Evolutionary conservation across 257 asterid genomes (phyloP), one percentile per base, ranked within the genome.

Genomic region (Craterostigma plantagineum): DNA sequence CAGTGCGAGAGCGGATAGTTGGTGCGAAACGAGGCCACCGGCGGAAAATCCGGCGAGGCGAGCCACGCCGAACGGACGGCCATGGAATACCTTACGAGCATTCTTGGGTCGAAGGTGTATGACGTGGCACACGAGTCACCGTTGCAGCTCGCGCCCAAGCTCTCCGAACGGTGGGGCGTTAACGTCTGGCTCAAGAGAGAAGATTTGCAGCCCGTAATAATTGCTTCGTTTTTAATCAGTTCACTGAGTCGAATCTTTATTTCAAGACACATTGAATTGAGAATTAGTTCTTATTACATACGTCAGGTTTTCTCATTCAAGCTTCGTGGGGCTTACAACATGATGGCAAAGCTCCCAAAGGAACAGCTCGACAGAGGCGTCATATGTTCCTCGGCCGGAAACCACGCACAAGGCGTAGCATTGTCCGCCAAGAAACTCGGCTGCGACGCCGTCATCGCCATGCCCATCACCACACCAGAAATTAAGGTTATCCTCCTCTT

Each of bases 371-470:
- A 70, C 49, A 67, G 67, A 60, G 99, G 99, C 27, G 99, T 90
- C 7, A 77, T 90, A 18, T 90, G 99, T 61, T 90, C 99, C 7
- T 90, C 99, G 4, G 99, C 95, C 8, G 99, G 99, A 63, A 90
- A 90, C 51, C 99, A 90, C 16, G 99, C 99, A 4, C 99, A 90
- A 57, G 99, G 98, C 14, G 95, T 83, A 33, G 99, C 95, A 4
- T 57, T 71, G 55, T 42, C 79, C 37, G 72, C 75, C 17, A 61
- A 57, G 57, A 60, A 17, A 65, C 33, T 68, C 54, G 74, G 69
- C 37, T 73, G 72, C 64, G 16, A 57, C 34, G 79, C 75, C 17
- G 65, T 71, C 42, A 63, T 71, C 49, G 92, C 27, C 35, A 90
- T 83, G 99, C 99, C 99, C n/a, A 65, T 74, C 54, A 83, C 95